Evolutionary conservation across 805 yeast species (phyloP), one percentile per base, ranked within the genome.

Genomic region (Sugiyamaella floridensis): DNA sequence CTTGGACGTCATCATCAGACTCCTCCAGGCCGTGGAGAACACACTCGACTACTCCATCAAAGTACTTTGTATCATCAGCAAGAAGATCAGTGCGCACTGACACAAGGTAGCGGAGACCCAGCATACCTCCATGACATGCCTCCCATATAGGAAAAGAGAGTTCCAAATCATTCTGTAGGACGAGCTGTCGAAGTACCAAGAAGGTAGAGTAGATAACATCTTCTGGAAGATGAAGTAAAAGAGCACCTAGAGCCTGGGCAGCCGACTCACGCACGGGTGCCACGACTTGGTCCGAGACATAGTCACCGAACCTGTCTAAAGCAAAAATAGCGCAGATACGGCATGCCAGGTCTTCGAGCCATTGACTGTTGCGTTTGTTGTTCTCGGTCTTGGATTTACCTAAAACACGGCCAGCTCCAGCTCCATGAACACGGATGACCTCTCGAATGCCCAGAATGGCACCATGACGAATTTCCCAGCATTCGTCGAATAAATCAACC

Each of bases 181-280:
- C 89, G 49, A 93, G 71, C 43, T 79, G 76, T 48, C 82, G 78
- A 54, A 93, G 74, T 16, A 83, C 81, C 10, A 73, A 63, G 64
- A 89, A 92, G 0, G 88, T 80, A 47, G 77, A 74, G 8, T 81
- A 61, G 6, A 86, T 83, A 1, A 79, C 71, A 2, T 74, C 76
- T 41, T 78, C 78, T 16, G 82, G 76, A 48, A 93, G 69, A 67
- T 89, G 93, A n/a, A 85, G 72, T 45, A 93, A 71, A 41, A 92
- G 70, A 1, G 97, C 96, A 14, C 96, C 98, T 47, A 93, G 70
- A 0, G 97, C 82, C 69, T 93, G 99, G 0, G 97, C 97, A 28
- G 92, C 89, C 37, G 96, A 89, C 69, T 95, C 99, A 64, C 99
- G 75, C 4, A 93, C 98, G 1, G 99, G 99, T 0, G 98, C 98